These are phyloP conservation scores for Podaxis sp. DNA, from an alignment of 768 basidiomycete species.

Conservation along the genomic window DNA sequence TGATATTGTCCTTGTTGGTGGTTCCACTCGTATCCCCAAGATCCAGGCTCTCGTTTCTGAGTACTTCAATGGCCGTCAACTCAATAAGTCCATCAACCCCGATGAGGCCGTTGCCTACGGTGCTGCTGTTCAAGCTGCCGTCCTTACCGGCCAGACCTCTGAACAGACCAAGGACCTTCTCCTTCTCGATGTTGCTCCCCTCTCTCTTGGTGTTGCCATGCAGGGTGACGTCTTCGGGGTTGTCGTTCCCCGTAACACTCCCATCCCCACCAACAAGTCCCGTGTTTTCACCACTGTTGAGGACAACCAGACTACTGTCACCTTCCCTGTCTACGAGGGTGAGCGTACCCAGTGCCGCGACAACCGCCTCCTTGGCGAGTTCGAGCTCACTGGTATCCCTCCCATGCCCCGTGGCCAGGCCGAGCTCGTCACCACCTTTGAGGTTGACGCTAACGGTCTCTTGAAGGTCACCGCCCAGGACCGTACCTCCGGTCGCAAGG, in stretches of 20 bases:
- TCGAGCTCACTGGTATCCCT: slow-evolving; percentile 98
- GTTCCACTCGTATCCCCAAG: slow-evolving; percentile 99
- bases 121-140: slow-evolving; percentile 98
- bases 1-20: slow-evolving; percentile 99
- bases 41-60: slow-evolving; percentile 98
- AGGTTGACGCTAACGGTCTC: slow-evolving; percentile 99
- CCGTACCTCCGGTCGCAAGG: slow-evolving; percentile 98
- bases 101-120: slow-evolving; percentile 99
- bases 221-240: slow-evolving; percentile 99
- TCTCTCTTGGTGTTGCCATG: slow-evolving; percentile 99
- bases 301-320: slow-evolving; percentile 99
- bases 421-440: slow-evolving; percentile 98
- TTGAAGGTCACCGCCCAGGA: slow-evolving; percentile 98
- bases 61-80: slow-evolving; percentile 94
- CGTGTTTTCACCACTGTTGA: slow-evolving; percentile 99
- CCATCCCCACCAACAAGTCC: slow-evolving; percentile 99
- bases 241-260: slow-evolving; percentile 98
- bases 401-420: slow-evolving; percentile 99
- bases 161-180: slow-evolving; percentile 99
- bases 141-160: slow-evolving; percentile 97
- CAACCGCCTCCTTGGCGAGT: slow-evolving; percentile 98
- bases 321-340: slow-evolving; percentile 99
- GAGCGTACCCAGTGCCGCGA: slow-evolving; percentile 99
- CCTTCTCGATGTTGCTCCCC: slow-evolving; percentile 96
- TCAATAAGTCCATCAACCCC: slow-evolving; percentile 99